Evolutionary conservation across 2,329 filamentous ascomycete species (phyloP).

Genomic region (Apiospora arundinis): DNA sequence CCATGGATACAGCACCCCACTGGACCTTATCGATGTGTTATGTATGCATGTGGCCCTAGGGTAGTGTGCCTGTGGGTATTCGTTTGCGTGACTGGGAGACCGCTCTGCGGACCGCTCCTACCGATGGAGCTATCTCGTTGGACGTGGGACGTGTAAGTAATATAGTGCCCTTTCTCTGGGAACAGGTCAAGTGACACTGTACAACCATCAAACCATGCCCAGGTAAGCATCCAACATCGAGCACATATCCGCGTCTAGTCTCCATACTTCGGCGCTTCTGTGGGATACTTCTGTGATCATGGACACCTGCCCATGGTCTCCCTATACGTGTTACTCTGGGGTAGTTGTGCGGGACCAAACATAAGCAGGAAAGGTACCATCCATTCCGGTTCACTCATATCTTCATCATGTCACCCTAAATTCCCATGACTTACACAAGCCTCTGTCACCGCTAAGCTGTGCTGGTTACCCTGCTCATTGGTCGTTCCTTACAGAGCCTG

Average conservation of each 20-base stretch:
- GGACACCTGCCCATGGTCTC: neutral
- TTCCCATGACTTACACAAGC: neutral
- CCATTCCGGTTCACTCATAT: constrained; percentile 18
- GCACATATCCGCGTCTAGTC: constrained; percentile 34
- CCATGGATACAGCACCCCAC: neutral
- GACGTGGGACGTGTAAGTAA: constrained; percentile 36
- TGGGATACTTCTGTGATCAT: constrained; percentile 32
- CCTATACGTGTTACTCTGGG: constrained; percentile 24
- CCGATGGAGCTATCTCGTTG: constrained; percentile 46
- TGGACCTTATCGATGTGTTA: neutral
- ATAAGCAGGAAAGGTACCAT: constrained; percentile 30
- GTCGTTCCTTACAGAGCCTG: neutral
- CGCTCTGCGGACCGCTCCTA: constrained; percentile 46
- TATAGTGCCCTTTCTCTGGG: constrained; percentile 29
- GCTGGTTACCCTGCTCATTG: neutral
- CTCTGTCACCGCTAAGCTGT: neutral
- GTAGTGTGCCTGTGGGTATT: neutral
- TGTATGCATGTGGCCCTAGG: neutral
- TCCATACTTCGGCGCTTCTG: constrained; percentile 34
- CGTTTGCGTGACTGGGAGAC: neutral
- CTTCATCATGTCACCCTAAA: neutral
- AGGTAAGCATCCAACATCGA: neutral
- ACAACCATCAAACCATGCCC: neutral
- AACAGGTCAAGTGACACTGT: constrained; percentile 39
- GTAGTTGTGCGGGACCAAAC: constrained; percentile 17